Percentiles rank a stretch among this genome's conserved stretches.
phyloP scores from a whole-genome alignment of 208 protist genomes.

The Acanthamoeba lenticulata region DNA sequence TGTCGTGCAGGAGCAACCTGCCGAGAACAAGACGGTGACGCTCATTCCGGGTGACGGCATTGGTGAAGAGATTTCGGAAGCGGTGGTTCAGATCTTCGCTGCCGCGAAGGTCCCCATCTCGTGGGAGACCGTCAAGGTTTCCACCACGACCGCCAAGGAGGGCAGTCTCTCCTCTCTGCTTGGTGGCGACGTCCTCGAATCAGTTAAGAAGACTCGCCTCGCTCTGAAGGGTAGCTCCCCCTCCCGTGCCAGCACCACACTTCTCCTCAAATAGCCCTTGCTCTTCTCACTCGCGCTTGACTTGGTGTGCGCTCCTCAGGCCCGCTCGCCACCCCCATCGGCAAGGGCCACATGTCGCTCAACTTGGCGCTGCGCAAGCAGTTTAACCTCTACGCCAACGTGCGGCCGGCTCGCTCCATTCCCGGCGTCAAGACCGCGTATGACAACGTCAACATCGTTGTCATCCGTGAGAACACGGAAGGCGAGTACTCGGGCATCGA shows the following conservation, averaged over 20 bases:
- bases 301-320: constrained; percentile 12
- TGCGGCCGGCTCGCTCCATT: constrained; percentile 79
- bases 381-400: constrained; percentile 83
- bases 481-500: constrained; percentile 89
- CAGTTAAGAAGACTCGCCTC: constrained; percentile 74
- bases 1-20: background rate
- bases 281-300: background rate
- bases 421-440: constrained; percentile 82
- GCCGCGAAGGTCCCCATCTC: constrained; percentile 80
- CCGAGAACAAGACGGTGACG: constrained; percentile 67
- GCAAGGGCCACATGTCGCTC: constrained; percentile 83
- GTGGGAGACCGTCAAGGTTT: constrained; percentile 79
- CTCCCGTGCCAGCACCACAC: background rate
- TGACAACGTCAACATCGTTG: constrained; percentile 85
- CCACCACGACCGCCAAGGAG: constrained; percentile 46
- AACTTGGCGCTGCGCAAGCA: constrained; percentile 83
- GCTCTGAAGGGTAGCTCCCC: constrained; percentile 75
- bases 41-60: constrained; percentile 84
- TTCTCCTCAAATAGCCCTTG: background rate
- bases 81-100: constrained; percentile 80
- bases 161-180: constrained; percentile 26
- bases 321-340: constrained; percentile 82
- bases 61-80: constrained; percentile 80
- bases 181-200: constrained; percentile 70
- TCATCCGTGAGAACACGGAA: constrained; percentile 91